These are phyloP conservation scores for Paracoccidioides brasiliensis DNA, from an alignment of 2,329 filamentous ascomycete genomes.

Conservation along the genomic window DNA sequence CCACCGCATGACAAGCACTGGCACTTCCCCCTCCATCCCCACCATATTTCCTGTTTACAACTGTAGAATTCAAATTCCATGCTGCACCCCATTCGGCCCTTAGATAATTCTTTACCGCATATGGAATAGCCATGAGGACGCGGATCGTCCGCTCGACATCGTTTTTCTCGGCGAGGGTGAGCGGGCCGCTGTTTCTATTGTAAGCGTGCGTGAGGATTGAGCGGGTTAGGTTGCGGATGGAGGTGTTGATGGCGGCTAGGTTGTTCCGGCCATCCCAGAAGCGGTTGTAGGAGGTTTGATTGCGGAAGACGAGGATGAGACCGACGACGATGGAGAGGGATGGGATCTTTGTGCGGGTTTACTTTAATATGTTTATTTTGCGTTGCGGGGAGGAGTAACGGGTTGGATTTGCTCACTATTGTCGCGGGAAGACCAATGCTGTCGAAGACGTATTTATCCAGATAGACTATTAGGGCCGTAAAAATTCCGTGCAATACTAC, in stretches of 20 bases:
- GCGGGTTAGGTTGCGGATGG: conserved; percentile 46
- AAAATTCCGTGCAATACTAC: conserved; percentile 46
- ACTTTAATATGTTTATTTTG: neutral
- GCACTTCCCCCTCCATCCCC: neutral
- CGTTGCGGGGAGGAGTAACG: neutral
- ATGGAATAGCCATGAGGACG: conserved; percentile 48
- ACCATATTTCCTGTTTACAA: neutral
- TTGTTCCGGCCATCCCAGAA: conserved; percentile 51
- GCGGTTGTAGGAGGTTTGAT: conserved; percentile 50
- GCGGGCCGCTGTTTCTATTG: conserved; percentile 17
- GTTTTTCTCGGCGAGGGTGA: conserved; percentile 33
- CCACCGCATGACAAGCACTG: neutral
- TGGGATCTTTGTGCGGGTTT: conserved; percentile 34
- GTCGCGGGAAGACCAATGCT: conserved; percentile 43
- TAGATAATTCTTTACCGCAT: conserved; percentile 51
- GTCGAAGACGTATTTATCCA: conserved; percentile 40
- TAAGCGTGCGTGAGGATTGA: conserved; percentile 41
- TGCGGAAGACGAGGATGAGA: conserved; percentile 55
- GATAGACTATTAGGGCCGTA: conserved; percentile 45
- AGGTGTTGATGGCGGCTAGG: conserved; percentile 44
- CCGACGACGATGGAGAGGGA: conserved; percentile 53
- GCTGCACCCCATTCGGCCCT: conserved; percentile 48
- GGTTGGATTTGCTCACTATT: conserved; percentile 34
- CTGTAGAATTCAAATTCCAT: neutral
- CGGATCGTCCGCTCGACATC: conserved; percentile 48